Evolutionary conservation across 768 basidiomycete genomes (phyloP), one percentile per base, ranked within the genome.

Genomic region (Pholiota molesta): DNA sequence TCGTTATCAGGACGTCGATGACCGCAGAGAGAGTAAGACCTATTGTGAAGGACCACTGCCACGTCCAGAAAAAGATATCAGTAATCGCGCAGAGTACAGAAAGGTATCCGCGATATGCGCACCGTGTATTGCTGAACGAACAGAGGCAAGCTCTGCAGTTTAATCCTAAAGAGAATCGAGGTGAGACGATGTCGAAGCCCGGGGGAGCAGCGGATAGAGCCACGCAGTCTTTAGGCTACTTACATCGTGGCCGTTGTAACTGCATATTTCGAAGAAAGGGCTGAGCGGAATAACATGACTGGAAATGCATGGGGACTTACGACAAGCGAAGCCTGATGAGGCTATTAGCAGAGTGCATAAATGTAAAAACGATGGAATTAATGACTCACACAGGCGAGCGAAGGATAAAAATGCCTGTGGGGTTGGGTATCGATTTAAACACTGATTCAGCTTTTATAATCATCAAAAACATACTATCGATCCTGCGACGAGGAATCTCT

Each of bases 1-100:
- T 73, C 5, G 83, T 82, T 52, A 86, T 80, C 19, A 86, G 68
- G 31, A 86, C 66, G 63, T 86, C 85, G 14, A 86, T 71, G 6
- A 76, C 68, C 5, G 79, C 80, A 3, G 84, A 85, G 13, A 85
- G 71, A 0, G 81, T 73, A 3, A 86, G 74, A 9, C 84, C 85
- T 0, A 77, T 72, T 2, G 84, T 85, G 59, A 86, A 85, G 26
- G 57, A 64, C 66, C 58, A 70, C 62, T 49, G 23, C 8, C 8
- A 5, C 1, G 9, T 13, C 5, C 2, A 26, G 42, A 21, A 44
- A 5, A 44, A 5, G 35, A 37, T 37, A 14, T 13, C 6, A 37
- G 13, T 37, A 37, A 37, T 5, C 47, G 47, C n/a, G 10, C 47
- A 9, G 19, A 1, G 7, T 5, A 13, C 5, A 49, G 10, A 49